Percentiles rank a stretch among this genome's conserved stretches.
Evolutionary conservation across 2,329 filamentous ascomycete genomes (phyloP).

Genomic region (Madurella mycetomatis): DNA sequence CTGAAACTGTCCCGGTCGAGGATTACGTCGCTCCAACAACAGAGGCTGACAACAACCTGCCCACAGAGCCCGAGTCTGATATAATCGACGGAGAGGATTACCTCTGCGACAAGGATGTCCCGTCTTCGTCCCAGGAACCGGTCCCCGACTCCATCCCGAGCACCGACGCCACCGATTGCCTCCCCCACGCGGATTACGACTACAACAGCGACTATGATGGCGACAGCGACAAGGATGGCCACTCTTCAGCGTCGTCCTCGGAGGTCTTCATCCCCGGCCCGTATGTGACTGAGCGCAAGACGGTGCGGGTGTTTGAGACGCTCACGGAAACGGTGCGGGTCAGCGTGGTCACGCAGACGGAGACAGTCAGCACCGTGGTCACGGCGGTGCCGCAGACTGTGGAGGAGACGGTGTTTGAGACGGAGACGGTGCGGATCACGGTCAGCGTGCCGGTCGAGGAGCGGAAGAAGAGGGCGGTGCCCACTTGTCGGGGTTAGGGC

Average conservation of each 20-base stretch:
- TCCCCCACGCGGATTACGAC: neutral
- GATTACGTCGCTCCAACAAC: neutral
- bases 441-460: slow-evolving; percentile 18
- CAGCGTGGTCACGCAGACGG: slow-evolving; percentile 22
- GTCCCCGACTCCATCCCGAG: neutral
- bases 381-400: slow-evolving; percentile 21
- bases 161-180: neutral
- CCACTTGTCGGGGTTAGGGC: neutral
- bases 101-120: neutral
- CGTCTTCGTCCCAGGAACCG: neutral
- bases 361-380: slow-evolving; percentile 21
- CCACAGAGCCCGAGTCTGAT: neutral
- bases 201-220: neutral
- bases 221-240: neutral
- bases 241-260: neutral
- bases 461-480: neutral
- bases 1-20: neutral
- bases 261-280: slow-evolving; percentile 14
- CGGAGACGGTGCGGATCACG: slow-evolving; percentile 23
- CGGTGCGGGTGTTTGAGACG: slow-evolving; percentile 27
- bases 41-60: neutral
- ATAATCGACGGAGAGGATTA: neutral
- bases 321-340: slow-evolving; percentile 28
- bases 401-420: slow-evolving; percentile 25
- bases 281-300: slow-evolving; percentile 24